Percentiles rank a stretch among this genome's conserved stretches.
These are phyloP conservation scores for Pholiota microspora DNA, from an alignment of 768 basidiomycete species.

Conservation along the genomic window DNA sequence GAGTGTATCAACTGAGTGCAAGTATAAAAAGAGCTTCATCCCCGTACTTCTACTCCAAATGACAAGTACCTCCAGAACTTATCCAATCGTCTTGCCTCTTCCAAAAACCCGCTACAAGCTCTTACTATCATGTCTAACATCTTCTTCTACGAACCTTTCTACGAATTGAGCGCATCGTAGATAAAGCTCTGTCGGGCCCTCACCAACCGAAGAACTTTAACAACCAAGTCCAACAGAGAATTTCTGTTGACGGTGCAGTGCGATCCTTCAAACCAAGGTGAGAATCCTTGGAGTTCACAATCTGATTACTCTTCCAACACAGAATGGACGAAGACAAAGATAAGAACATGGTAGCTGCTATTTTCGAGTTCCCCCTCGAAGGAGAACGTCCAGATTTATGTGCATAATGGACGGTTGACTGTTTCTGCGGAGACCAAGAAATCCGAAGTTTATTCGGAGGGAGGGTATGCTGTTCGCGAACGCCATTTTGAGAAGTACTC, in stretches of 20 bases:
- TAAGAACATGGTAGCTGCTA: constrained; percentile 47
- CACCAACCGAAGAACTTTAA: not conserved
- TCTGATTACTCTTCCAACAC: not conserved
- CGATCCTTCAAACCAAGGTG: not conserved
- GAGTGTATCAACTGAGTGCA: not conserved
- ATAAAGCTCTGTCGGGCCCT: constrained; percentile 25
- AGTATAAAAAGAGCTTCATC: too few relatives aligned
- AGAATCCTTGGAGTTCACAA: too few relatives aligned
- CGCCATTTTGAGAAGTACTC: constrained; percentile 43
- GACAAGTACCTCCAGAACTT: too few relatives aligned
- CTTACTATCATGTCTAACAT: constrained; percentile 18
- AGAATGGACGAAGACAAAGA: constrained; percentile 56
- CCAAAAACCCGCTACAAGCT: too few relatives aligned
- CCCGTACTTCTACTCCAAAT: too few relatives aligned
- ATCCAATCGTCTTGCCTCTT: too few relatives aligned
- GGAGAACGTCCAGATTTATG: constrained; percentile 50
- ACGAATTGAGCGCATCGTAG: constrained; percentile 44
- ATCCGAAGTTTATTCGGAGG: constrained; percentile 30
- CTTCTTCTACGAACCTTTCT: constrained; percentile 24
- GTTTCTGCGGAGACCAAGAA: constrained; percentile 47
- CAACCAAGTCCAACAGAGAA: not conserved
- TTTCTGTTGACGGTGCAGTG: not conserved
- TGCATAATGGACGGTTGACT: constrained; percentile 46
- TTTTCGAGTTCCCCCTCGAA: constrained; percentile 55
- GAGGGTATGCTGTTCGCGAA: constrained; percentile 44